Evolutionary conservation across 192 early-diverging fungal species (phyloP).

Genomic region (Coemansia sp.): DNA sequence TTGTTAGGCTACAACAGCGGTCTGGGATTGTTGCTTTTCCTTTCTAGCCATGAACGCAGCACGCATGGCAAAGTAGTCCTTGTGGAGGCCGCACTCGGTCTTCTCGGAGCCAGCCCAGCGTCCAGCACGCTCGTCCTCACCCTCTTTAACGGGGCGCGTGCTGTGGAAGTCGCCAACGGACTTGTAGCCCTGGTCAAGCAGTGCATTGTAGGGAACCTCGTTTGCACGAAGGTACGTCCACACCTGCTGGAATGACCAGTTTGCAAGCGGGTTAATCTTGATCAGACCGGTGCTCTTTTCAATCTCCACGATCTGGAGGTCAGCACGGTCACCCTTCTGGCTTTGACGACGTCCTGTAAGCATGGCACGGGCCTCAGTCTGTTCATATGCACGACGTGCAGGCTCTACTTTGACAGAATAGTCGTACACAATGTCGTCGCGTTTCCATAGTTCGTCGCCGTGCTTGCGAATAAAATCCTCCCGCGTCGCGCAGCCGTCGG

Average conservation of each 20-base stretch:
- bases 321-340: conserved; percentile 81
- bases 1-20: neutral
- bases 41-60: conserved; percentile 71
- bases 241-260: conserved; percentile 88
- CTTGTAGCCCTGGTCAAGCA: conserved; percentile 88
- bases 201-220: conserved; percentile 86
- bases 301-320: conserved; percentile 77
- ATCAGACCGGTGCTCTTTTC: conserved; percentile 73
- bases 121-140: conserved; percentile 79
- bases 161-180: conserved; percentile 93
- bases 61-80: conserved; percentile 95
- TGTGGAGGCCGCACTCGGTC: conserved; percentile 94
- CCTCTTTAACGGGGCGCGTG: conserved; percentile 67
- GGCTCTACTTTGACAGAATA: conserved; percentile 95
- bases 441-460: conserved; percentile 83
- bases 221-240: conserved; percentile 81
- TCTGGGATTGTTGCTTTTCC: conserved; percentile 59
- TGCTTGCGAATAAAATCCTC: conserved; percentile 70
- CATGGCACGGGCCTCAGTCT: conserved; percentile 70
- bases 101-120: conserved; percentile 87
- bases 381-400: conserved; percentile 77
- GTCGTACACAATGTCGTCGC: conserved; percentile 78
- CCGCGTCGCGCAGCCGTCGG: conserved; percentile 58
- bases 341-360: conserved; percentile 88
- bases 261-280: conserved; percentile 91